phyloP scores from a whole-genome alignment of 352 stramenopile species.

The Globisporangium irregulare region DNA sequence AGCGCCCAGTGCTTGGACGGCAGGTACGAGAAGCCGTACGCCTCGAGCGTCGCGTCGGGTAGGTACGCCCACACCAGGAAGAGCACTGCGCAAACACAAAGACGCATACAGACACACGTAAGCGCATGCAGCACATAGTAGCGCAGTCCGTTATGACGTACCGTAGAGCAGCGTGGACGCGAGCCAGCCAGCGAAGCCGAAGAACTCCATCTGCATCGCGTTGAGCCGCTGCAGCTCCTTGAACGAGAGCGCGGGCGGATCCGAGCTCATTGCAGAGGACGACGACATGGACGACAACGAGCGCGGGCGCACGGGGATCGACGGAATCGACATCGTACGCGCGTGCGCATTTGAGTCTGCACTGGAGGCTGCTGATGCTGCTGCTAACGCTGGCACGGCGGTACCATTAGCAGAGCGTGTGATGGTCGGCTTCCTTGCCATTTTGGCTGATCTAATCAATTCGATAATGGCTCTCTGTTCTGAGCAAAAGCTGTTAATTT shows the following conservation, averaged over 20 bases:
- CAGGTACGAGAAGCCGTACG: slow-evolving; percentile 86
- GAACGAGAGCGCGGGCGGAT: slow-evolving; percentile 52
- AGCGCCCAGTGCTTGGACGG: slow-evolving; percentile 90
- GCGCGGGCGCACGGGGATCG: slow-evolving; percentile 1
- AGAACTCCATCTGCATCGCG: slow-evolving; percentile 84
- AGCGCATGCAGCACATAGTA: not conserved
- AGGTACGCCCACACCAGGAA: slow-evolving; percentile 90
- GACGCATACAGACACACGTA: not conserved
- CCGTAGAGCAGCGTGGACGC: slow-evolving; percentile 76
- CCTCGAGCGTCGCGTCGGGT: slow-evolving; percentile 67
- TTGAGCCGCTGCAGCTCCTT: slow-evolving; percentile 78
- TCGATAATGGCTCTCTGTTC: not conserved
- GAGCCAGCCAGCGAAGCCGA: slow-evolving; percentile 84
- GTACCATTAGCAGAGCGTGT: not conserved
- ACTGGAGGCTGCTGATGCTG: not conserved
- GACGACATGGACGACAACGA: slow-evolving; percentile 13
- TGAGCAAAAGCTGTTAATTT: not conserved
- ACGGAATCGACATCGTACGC: not conserved
- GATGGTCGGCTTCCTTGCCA: not conserved
- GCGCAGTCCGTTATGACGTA: slow-evolving; percentile 21
- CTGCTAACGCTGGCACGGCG: not conserved
- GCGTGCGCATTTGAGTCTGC: not conserved
- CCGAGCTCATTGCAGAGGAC: slow-evolving; percentile 12
- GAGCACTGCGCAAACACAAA: slow-evolving; percentile 40
- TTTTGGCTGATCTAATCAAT: not conserved